These are phyloP conservation scores for Globisporangium canariense DNA, from an alignment of 352 stramenopile species.

Conservation along the genomic window DNA sequence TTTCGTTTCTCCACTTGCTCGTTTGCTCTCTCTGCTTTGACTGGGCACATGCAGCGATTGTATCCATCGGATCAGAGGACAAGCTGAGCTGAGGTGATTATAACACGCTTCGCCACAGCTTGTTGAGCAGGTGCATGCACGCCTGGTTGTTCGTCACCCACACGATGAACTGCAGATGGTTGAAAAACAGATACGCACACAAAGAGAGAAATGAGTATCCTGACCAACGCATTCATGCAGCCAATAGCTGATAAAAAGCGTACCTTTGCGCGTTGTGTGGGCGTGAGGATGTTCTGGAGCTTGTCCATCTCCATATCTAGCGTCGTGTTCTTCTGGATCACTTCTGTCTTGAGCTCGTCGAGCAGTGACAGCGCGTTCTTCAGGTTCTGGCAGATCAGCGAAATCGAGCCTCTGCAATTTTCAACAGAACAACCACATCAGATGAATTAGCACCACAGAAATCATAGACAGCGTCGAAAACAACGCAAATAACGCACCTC, in stretches of 20 bases:
- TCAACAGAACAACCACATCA: conserved; percentile 3
- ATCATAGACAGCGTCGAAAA: neutral
- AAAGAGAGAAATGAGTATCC: conserved; percentile 1
- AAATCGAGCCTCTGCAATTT: conserved; percentile 43
- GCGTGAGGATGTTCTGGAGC: conserved; percentile 92
- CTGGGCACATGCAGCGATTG: neutral
- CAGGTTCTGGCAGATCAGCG: conserved; percentile 86
- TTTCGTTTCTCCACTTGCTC: neutral
- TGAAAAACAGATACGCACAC: neutral
- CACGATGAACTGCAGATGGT: conserved; percentile 84
- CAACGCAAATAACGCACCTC: conserved; percentile 33
- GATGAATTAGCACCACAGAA: conserved; percentile 4
- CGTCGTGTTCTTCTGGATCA: conserved; percentile 90
- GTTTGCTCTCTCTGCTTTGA: conserved; percentile 1
- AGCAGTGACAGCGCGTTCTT: conserved; percentile 85
- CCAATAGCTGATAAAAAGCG: neutral
- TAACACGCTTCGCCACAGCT: conserved; percentile 92
- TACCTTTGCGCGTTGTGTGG: conserved; percentile 90
- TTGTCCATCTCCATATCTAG: conserved; percentile 94
- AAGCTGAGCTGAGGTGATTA: conserved; percentile 25
- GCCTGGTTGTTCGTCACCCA: conserved; percentile 95
- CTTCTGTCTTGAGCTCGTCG: conserved; percentile 82
- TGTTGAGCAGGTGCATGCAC: conserved; percentile 96
- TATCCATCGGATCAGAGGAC: conserved; percentile 5
- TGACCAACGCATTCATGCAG: neutral